phyloP scores from a whole-genome alignment of 2,329 filamentous ascomycete genomes.

The Colletotrichum sp. region DNA sequence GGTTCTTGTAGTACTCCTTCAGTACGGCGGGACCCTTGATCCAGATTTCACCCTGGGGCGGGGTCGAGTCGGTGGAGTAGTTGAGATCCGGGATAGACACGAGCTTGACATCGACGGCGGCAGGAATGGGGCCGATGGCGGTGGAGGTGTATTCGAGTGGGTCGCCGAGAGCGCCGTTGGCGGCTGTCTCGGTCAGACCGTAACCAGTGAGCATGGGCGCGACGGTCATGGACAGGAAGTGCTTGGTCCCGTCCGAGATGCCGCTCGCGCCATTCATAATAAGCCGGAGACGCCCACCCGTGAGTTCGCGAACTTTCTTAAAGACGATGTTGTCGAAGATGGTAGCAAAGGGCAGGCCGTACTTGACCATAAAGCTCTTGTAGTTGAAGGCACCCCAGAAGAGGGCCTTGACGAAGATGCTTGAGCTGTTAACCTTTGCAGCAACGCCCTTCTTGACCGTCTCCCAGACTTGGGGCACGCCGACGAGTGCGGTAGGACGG shows the following conservation, averaged over 20 bases:
- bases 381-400: conserved; percentile 73
- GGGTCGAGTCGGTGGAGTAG: conserved; percentile 75
- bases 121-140: conserved; percentile 79
- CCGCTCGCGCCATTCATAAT: conserved; percentile 95
- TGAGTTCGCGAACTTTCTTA: conserved; percentile 88
- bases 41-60: conserved; percentile 92
- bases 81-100: conserved; percentile 90
- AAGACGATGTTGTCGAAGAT: conserved; percentile 86
- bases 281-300: conserved; percentile 86
- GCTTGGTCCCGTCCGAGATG: conserved; percentile 84
- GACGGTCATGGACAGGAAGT: conserved; percentile 90
- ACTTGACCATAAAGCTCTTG: conserved; percentile 63
- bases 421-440: conserved; percentile 75
- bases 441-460: conserved; percentile 95
- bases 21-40: conserved; percentile 81
- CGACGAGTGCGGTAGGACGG: conserved; percentile 86
- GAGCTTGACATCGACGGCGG: conserved; percentile 85
- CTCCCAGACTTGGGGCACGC: conserved; percentile 97
- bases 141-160: conserved; percentile 83
- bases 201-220: conserved; percentile 96
- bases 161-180: conserved; percentile 82
- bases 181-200: conserved; percentile 91
- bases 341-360: conserved; percentile 68
- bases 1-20: conserved; percentile 82
- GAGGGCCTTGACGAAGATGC: conserved; percentile 73